Evolutionary conservation across 2,329 filamentous ascomycete species (phyloP).

Genomic region (Didymella segeticola): DNA sequence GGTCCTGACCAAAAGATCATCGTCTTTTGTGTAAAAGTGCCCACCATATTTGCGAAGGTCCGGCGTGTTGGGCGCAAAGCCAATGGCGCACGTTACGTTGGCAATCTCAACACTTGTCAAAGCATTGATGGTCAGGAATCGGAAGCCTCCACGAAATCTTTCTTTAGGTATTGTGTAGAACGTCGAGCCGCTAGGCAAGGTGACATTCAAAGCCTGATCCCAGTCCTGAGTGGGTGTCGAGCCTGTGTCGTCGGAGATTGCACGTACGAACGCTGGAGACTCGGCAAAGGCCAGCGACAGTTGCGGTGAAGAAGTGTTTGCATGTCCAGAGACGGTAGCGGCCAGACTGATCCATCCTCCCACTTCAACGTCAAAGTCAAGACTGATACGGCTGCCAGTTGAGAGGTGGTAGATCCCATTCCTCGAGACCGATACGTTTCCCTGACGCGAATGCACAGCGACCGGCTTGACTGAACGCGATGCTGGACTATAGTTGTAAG

Average conservation of each 20-base stretch:
- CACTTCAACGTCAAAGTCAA: slow-evolving; percentile 24
- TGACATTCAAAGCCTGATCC: slow-evolving; percentile 21
- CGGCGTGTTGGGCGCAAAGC: slow-evolving; percentile 57
- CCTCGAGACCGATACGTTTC: slow-evolving; percentile 15
- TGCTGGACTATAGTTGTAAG: slow-evolving; percentile 19
- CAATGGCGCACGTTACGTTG: slow-evolving; percentile 42
- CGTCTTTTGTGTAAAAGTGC: slow-evolving; percentile 41
- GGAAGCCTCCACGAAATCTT: slow-evolving; percentile 24
- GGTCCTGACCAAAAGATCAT: slow-evolving; percentile 60
- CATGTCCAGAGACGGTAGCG: neutral
- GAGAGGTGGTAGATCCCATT: slow-evolving; percentile 8
- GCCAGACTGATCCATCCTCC: slow-evolving; percentile 23
- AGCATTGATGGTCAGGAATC: slow-evolving; percentile 23
- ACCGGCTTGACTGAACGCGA: slow-evolving; percentile 16
- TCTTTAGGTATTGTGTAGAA: slow-evolving; percentile 18
- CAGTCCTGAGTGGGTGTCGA: slow-evolving; percentile 18
- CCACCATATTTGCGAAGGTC: slow-evolving; percentile 61
- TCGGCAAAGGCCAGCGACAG: slow-evolving; percentile 23
- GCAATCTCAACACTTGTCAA: slow-evolving; percentile 1
- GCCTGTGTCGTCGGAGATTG: slow-evolving; percentile 25
- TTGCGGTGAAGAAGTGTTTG: slow-evolving; percentile 11
- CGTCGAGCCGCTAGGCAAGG: neutral
- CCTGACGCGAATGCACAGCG: slow-evolving; percentile 11
- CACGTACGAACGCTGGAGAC: slow-evolving; percentile 21
- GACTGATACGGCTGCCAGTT: slow-evolving; percentile 12